phyloP scores from a whole-genome alignment of 371 early-diverging fungal species.

The Thermomucor indicae-seudaticae region DNA sequence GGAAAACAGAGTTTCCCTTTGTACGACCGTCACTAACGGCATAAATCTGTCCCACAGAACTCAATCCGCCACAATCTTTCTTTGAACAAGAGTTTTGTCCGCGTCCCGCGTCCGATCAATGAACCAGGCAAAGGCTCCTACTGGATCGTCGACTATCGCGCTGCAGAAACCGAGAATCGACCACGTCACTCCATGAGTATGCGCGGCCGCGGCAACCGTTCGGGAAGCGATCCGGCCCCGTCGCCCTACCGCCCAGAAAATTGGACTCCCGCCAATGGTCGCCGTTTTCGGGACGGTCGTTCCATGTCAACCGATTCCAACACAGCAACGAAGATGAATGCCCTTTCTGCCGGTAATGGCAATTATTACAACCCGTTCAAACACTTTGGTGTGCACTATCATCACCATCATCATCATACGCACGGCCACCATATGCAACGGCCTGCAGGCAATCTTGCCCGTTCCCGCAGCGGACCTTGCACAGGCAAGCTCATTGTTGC shows the following conservation, averaged over 20 bases:
- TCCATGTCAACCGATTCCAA: slow-evolving; percentile 18
- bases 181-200: slow-evolving; percentile 11
- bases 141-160: slow-evolving; percentile 77
- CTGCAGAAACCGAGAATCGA: slow-evolving; percentile 25
- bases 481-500: slow-evolving; percentile 4
- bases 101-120: slow-evolving; percentile 83
- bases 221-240: slow-evolving; percentile 27
- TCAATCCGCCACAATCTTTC: slow-evolving; percentile 98
- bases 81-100: slow-evolving; percentile 91
- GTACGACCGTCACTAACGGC: slow-evolving; percentile 53
- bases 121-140: slow-evolving; percentile 97
- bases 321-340: slow-evolving; percentile 2
- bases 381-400: background rate
- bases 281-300: slow-evolving; percentile 15
- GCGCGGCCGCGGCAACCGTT: slow-evolving; percentile 23
- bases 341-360: slow-evolving; percentile 4
- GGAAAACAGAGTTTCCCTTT: background rate
- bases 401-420: slow-evolving; percentile 2
- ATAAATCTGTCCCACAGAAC: slow-evolving; percentile 58
- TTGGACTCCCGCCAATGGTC: slow-evolving; percentile 6
- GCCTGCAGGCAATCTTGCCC: slow-evolving; percentile 5
- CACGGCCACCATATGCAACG: slow-evolving; percentile 7
- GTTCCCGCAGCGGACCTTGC: slow-evolving; percentile 12
- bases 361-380: background rate
- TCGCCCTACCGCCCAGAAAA: slow-evolving; percentile 26